These are phyloP conservation scores for Colletotrichum abscissum DNA, from an alignment of 2,329 filamentous ascomycete genomes.

Conservation along the genomic window DNA sequence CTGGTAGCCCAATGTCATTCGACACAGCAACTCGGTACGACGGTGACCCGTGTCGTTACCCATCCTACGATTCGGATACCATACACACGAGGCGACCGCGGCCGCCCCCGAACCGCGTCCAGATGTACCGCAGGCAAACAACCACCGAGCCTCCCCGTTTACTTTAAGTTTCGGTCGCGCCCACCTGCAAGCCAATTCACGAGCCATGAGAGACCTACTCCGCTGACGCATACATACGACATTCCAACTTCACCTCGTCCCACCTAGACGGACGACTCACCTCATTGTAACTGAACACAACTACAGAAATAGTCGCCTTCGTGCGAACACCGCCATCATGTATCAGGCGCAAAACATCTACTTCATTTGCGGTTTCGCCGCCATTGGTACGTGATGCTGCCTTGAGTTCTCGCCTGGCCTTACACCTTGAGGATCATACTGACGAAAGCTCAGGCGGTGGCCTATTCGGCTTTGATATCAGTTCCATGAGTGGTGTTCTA, in stretches of 20 bases:
- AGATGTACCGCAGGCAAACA: background rate
- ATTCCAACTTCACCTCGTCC: background rate
- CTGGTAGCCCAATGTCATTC: slow-evolving; percentile 27
- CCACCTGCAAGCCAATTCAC: background rate
- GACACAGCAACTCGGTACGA: slow-evolving; percentile 19
- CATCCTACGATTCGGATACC: slow-evolving; percentile 3
- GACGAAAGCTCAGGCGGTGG: slow-evolving; percentile 66
- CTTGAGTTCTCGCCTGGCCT: background rate
- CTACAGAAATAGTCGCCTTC: background rate
- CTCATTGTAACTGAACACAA: background rate
- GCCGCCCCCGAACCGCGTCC: slow-evolving; percentile 5
- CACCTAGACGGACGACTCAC: background rate
- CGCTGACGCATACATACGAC: slow-evolving; percentile 7
- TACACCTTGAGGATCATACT: background rate
- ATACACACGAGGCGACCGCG: slow-evolving; percentile 11
- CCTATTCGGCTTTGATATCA: slow-evolving; percentile 84
- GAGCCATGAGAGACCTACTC: background rate
- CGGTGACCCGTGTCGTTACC: slow-evolving; percentile 7
- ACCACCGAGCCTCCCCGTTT: background rate
- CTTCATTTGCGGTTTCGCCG: slow-evolving; percentile 70
- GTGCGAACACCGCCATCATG: slow-evolving; percentile 43
- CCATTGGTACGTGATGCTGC: slow-evolving; percentile 60
- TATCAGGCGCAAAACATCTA: slow-evolving; percentile 64
- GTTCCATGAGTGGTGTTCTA: slow-evolving; percentile 77
- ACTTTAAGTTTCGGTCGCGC: slow-evolving; percentile 19